Evolutionary conservation across 495 filamentous ascomycete species (phyloP), one percentile per base, ranked within the genome.

Genomic region (Halenospora varia): DNA sequence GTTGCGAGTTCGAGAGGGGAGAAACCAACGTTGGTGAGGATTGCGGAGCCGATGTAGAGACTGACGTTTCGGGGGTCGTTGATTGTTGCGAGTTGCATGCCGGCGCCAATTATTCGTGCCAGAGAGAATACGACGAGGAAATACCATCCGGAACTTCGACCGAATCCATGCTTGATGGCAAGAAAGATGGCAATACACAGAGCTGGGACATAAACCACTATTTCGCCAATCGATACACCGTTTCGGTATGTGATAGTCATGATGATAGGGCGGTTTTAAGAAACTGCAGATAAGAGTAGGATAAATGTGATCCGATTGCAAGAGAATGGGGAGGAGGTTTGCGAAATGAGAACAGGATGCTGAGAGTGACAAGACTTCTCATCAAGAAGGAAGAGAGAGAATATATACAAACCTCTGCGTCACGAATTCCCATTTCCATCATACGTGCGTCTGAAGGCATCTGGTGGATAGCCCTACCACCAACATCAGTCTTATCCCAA

Each of bases 61-160:
- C 13, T 17, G 1, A 52, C 55, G 24, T 56, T 67, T 8, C 20
- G 57, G 19, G 62, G 61, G n/a, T 70, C 35, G 42, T 40, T 54
- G 60, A 73, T 72, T 42, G 70, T 73, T 22, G 68, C 69, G 2
- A 77, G 68, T 29, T 76, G 60, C 55, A 74, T 68, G 51, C 52
- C 51, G 23, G 66, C 62, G 20, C 70, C 69, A 13, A 77, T 64
- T 39, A 77, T 65, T 23, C 74, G 71, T 11, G 63, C 49, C 1
- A 77, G 53, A 18, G 62, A 51, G 56, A 77, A 76, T 15, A 67
- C 58, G 10, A 70, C 53, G n/a, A 77, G 60, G 63, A 74, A 74
- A 10, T 66, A 22, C 60, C 70, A 77, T 17, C 72, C 73, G 9
- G 64, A 48, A 26, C 53, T 67, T 47, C 52, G 62, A n/a, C 60